Conservation (phyloP, 2,329 filamentous ascomycete species). For the Neofusicoccum umdonicola region DNA sequence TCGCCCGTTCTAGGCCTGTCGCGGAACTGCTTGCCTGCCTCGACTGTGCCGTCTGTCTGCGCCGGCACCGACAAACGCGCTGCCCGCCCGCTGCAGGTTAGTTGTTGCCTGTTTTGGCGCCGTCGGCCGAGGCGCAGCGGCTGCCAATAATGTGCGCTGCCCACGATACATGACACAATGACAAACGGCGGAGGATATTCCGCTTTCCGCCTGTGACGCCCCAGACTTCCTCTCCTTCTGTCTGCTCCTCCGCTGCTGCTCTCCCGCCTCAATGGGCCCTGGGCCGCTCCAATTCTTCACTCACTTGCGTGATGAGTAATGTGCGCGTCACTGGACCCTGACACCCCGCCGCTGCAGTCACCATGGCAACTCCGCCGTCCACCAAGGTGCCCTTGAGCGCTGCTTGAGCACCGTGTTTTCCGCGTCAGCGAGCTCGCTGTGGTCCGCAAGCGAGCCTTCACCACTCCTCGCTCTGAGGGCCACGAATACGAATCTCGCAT, state of each 20-base stretch:
- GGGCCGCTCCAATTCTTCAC: not conserved
- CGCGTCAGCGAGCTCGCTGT: not conserved
- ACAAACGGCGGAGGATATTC: not conserved
- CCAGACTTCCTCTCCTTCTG: not conserved
- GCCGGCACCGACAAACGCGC: not conserved
- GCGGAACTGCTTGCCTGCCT: not conserved
- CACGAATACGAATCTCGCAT: not conserved
- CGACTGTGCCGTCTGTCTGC: not conserved
- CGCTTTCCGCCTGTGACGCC: not conserved
- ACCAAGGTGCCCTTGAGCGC: not conserved
- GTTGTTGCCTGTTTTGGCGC: conserved; percentile 1
- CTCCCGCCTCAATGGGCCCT: not conserved
- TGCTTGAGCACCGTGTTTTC: not conserved
- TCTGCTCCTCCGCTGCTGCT: not conserved
- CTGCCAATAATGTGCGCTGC: not conserved
- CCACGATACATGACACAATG: not conserved
- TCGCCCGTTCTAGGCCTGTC: conserved; percentile 2
- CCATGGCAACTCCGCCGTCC: conserved; percentile 4
- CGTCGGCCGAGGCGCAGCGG: not conserved
- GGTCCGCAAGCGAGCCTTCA: not conserved
- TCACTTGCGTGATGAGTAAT: not conserved
- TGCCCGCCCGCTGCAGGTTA: not conserved
- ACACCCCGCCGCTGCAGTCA: not conserved
- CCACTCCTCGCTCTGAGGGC: not conserved
- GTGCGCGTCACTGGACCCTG: not conserved